Percentiles rank a stretch among this genome's conserved stretches.
Conservation (phyloP, 148 eudicot species). For the Diospyros kaki region DNA sequence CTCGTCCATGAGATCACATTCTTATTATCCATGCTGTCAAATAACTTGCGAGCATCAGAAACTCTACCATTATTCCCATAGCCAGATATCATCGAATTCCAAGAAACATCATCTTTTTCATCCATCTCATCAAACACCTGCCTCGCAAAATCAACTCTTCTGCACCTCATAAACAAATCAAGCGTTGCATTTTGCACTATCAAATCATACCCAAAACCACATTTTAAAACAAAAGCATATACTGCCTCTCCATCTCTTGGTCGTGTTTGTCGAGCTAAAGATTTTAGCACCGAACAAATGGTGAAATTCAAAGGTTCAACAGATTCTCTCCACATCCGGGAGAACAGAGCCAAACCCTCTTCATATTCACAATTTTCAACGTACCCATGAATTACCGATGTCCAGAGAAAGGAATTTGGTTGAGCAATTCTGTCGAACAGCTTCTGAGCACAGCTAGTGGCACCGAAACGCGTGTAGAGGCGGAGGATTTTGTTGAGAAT, state of each 20-base stretch:
- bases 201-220: slow-evolving; percentile 21
- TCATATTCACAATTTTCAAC: slow-evolving; percentile 19
- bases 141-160: slow-evolving; percentile 14
- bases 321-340: slow-evolving; percentile 16
- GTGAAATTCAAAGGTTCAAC: slow-evolving; percentile 22
- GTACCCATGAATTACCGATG: slow-evolving; percentile 37
- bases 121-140: slow-evolving; percentile 21
- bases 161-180: slow-evolving; percentile 30
- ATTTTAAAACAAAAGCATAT: slow-evolving; percentile 23
- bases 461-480: slow-evolving; percentile 23
- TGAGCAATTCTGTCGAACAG: slow-evolving; percentile 30
- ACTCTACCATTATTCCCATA: slow-evolving; percentile 15
- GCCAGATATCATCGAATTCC: slow-evolving; percentile 30
- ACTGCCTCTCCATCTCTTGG: slow-evolving; percentile 19
- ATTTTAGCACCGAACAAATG: slow-evolving; percentile 22
- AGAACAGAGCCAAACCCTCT: slow-evolving; percentile 19
- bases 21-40: slow-evolving; percentile 20
- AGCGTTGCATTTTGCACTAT: slow-evolving; percentile 22
- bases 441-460: slow-evolving; percentile 19
- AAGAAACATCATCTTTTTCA: slow-evolving; percentile 21
- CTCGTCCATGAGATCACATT: slow-evolving; percentile 34
- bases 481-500: slow-evolving; percentile 29
- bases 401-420: slow-evolving; percentile 37
- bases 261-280: slow-evolving; percentile 20
- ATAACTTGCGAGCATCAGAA: slow-evolving; percentile 23